These are phyloP conservation scores for Atkinsonella texensis DNA, from an alignment of 2,329 filamentous ascomycete species.

Conservation along the genomic window DNA sequence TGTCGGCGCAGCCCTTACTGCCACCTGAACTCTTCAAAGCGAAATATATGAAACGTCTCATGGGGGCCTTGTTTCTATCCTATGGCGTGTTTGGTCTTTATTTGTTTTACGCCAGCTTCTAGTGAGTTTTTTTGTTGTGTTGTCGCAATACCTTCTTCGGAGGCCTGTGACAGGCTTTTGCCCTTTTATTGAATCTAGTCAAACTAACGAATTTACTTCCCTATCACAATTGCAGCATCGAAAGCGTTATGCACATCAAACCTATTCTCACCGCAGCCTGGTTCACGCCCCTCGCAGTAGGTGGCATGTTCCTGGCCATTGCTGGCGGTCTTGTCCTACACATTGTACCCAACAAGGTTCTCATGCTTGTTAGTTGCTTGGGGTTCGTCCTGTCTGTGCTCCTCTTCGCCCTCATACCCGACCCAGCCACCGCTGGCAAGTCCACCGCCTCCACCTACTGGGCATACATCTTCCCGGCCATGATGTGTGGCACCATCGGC, in stretches of 20 bases:
- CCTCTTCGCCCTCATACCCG: slow-evolving; percentile 52
- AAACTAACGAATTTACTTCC: background rate
- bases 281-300: slow-evolving; percentile 55
- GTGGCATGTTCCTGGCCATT: slow-evolving; percentile 53
- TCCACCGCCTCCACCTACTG: slow-evolving; percentile 40
- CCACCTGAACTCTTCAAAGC: slow-evolving; percentile 58
- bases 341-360: slow-evolving; percentile 46
- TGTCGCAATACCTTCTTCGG: background rate
- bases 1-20: slow-evolving; percentile 55
- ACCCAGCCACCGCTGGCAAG: slow-evolving; percentile 22
- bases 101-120: slow-evolving; percentile 57
- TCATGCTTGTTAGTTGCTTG: slow-evolving; percentile 49
- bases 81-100: slow-evolving; percentile 60
- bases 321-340: slow-evolving; percentile 57
- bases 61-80: slow-evolving; percentile 47
- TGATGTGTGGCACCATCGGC: slow-evolving; percentile 57
- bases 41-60: slow-evolving; percentile 54
- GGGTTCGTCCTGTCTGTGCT: slow-evolving; percentile 47
- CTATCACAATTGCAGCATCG: slow-evolving; percentile 32
- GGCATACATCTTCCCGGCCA: slow-evolving; percentile 61
- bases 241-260: slow-evolving; percentile 43
- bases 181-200: background rate
- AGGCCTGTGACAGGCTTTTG: background rate
- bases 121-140: no score
- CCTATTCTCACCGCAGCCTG: slow-evolving; percentile 55